Percentiles rank a stretch among this genome's conserved stretches.
Evolutionary conservation across 257 asterid species (phyloP).

Genomic region (Solanum sparsipilum): DNA sequence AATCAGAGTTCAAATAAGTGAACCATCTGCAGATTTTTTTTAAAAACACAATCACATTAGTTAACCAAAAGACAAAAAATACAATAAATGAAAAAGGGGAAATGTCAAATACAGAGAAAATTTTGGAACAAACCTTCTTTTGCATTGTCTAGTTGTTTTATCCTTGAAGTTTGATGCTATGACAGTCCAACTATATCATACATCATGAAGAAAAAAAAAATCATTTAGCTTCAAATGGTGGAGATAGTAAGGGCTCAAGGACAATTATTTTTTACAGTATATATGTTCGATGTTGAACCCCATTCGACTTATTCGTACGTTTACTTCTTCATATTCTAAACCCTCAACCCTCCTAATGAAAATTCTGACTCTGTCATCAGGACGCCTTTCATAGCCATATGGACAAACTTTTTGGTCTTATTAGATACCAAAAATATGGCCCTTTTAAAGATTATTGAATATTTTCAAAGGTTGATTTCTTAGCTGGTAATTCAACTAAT

Average conservation of each 20-base stretch:
- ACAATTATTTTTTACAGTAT: no score
- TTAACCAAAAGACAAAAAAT: not conserved
- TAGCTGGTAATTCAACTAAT: no score
- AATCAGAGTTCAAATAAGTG: constrained; percentile 90
- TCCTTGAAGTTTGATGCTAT: constrained; percentile 85
- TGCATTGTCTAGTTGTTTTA: constrained; percentile 94
- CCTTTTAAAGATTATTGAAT: not conserved
- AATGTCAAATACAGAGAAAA: not conserved
- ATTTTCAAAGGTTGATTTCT: no score
- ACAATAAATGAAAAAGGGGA: not conserved
- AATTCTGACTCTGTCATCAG: no score
- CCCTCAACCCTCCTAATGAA: no score
- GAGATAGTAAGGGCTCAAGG: not conserved
- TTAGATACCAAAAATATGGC: not conserved
- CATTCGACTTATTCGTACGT: no score
- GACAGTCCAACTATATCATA: constrained; percentile 66
- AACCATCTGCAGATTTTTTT: constrained; percentile 50
- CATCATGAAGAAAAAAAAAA: not conserved
- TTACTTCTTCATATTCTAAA: no score
- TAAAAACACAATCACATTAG: not conserved
- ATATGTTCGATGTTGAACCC: no score
- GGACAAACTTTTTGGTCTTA: not conserved
- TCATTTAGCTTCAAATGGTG: not conserved
- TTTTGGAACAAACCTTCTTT: constrained; percentile 66
- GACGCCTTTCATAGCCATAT: not conserved